phyloP scores from a whole-genome alignment of 805 yeast species.

The Pachysolen tannophilus region DNA sequence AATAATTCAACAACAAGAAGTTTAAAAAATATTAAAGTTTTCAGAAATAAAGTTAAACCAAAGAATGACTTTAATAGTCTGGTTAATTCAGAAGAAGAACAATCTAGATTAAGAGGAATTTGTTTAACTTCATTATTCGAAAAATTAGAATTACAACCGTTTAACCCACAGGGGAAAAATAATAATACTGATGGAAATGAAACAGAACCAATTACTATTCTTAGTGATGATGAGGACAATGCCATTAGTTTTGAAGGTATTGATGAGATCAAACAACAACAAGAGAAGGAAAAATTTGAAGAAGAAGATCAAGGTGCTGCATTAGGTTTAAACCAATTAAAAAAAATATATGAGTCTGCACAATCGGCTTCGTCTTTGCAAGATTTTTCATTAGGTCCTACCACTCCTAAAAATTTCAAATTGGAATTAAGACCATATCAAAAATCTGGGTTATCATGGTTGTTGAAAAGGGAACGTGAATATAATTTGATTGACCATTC shows the following conservation, averaged over 20 bases:
- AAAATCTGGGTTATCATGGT: constrained; percentile 81
- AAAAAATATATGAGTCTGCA: constrained; percentile 65
- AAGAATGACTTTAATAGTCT: constrained; percentile 14
- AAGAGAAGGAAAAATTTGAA: constrained; percentile 5
- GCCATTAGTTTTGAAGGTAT: constrained; percentile 13
- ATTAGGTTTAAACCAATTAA: constrained; percentile 63
- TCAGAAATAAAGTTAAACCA: not conserved
- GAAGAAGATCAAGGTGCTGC: constrained; percentile 20
- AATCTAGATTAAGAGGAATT: constrained; percentile 42
- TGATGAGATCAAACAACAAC: constrained; percentile 7
- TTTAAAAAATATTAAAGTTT: not conserved
- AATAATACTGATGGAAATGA: constrained; percentile 2
- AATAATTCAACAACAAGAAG: not conserved
- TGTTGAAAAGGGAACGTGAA: constrained; percentile 73
- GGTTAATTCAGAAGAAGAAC: constrained; percentile 48
- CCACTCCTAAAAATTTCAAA: constrained; percentile 52
- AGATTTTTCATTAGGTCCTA: constrained; percentile 55
- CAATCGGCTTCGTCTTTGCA: constrained; percentile 40
- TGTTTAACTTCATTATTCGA: constrained; percentile 51
- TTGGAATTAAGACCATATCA: constrained; percentile 69
- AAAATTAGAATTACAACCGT: constrained; percentile 24
- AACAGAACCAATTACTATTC: constrained; percentile 8
- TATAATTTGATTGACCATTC: constrained; percentile 31
- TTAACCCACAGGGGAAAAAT: constrained; percentile 12
- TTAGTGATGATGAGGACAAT: constrained; percentile 12